phyloP scores from a whole-genome alignment of 768 basidiomycete species.

The Naematelia encephala region DNA sequence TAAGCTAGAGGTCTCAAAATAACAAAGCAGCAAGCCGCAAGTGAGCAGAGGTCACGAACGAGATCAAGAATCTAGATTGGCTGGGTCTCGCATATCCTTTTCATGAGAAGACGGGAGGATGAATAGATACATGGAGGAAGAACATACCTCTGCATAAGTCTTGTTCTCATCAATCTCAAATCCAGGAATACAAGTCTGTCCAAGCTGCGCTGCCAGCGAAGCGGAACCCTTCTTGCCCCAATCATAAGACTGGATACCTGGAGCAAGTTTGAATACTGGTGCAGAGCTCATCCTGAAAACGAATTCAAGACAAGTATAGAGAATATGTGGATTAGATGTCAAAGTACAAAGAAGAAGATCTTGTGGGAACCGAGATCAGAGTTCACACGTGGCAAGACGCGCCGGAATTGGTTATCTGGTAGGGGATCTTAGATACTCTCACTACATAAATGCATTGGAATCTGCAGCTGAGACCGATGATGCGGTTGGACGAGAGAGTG shows the following conservation, averaged over 20 bases:
- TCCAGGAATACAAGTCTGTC: constrained; percentile 60
- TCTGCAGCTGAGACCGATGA: no score
- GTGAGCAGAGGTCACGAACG: not conserved
- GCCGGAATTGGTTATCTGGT: not conserved
- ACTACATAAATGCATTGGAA: no score
- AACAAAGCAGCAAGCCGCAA: no score
- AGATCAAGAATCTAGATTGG: not conserved
- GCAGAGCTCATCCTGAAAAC: constrained; percentile 15
- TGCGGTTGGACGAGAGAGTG: not conserved
- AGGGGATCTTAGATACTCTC: no score
- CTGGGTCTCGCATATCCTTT: no score
- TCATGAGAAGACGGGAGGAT: not conserved
- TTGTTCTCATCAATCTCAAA: constrained; percentile 67
- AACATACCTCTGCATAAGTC: constrained; percentile 90
- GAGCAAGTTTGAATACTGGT: constrained; percentile 68
- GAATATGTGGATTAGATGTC: not conserved
- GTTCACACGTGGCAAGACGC: not conserved
- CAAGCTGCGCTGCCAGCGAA: constrained; percentile 86
- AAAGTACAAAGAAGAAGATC: not conserved
- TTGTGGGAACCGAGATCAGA: not conserved
- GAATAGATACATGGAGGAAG: not conserved
- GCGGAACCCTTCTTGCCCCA: constrained; percentile 83
- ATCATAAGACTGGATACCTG: constrained; percentile 85
- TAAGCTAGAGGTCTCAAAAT: constrained; percentile 10
- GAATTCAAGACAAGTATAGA: not conserved